Evolutionary conservation across 108 stramenopile genomes (phyloP).

Genomic region (Bacterosira constricta): DNA sequence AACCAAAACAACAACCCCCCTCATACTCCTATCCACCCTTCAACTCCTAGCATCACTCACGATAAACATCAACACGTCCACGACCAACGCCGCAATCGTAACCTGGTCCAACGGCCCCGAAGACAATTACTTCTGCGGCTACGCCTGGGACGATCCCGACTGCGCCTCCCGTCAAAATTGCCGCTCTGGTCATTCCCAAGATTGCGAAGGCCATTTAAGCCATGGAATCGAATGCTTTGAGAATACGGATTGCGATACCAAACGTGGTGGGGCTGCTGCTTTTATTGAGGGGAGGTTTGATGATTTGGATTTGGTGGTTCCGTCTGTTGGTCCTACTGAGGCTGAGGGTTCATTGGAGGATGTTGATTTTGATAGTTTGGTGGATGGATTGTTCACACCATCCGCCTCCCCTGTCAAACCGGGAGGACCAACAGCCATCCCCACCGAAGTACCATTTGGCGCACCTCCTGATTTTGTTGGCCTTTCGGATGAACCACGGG

Average conservation of each 20-base stretch:
- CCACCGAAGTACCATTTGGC: conserved; percentile 11
- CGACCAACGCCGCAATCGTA: not conserved
- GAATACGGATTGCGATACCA: conserved; percentile 26
- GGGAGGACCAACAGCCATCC: conserved; percentile 2
- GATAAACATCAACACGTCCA: not conserved
- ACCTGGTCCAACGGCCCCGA: conserved; percentile 41
- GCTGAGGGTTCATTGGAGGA: not conserved
- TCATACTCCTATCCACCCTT: not conserved
- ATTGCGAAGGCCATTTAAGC: conserved; percentile 14
- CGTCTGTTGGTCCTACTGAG: not conserved
- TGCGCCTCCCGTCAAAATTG: conserved; percentile 30
- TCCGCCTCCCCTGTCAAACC: not conserved
- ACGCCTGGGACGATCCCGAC: conserved; percentile 20
- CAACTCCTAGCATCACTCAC: not conserved
- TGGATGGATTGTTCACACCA: not conserved
- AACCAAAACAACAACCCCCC: not conserved
- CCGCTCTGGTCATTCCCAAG: conserved; percentile 22
- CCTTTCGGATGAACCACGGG: conserved; percentile 13
- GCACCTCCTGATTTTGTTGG: conserved; percentile 1
- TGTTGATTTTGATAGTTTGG: too few relatives aligned
- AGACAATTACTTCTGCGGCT: conserved; percentile 43
- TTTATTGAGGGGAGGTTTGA: too few relatives aligned
- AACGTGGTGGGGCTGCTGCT: conserved; percentile 11
- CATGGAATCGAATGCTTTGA: conserved; percentile 8
- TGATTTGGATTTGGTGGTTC: too few relatives aligned